Base-by-base conservation (phyloP, 129 eudicot genomes). In the Lactuca sativa region DNA sequence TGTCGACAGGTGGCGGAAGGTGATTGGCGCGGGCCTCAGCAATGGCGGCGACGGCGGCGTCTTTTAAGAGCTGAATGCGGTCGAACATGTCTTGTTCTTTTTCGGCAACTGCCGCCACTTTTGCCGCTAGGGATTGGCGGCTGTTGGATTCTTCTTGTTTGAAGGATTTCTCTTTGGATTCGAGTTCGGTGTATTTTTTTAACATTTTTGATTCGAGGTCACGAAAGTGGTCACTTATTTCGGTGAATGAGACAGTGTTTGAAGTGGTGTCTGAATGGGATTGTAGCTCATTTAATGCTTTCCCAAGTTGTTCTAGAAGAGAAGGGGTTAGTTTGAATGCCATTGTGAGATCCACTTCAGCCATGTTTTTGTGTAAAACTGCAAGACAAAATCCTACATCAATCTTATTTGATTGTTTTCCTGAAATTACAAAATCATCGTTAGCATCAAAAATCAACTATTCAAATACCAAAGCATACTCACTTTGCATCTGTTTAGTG, bases 81-180 rank as follows among this genome's bases (percentile, higher is more conserved):
- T 82, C 91, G 74, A 80, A 62, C 83, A 86, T 69, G 32, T 77
- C 85, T 64, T 86, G 91, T 62, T 86, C 91, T 74, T 74, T 82
- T 37, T 83, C 78, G 62, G 74, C 73, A 61, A 86, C 80, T 44
- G 71, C 85, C 6, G 80, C 71, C 73, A 77, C 83, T 67, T 79
- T 77, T 72, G 70, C 81, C 9, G 78, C 80, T 58, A 86, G 78
- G 30, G 77, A 57, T 8, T 69, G 25, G 36, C 1, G 63, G 43
- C 59, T 48, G 10, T 67, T 73, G 41, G 83, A 73, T 80, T 80
- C 72, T 48, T 75, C 79, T 51, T 82, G 80, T 59, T 78, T 70
- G 49, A 82, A 79, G 11, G 74, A 71, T 79, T 80, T 80, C 57
- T 82, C 80, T 67, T 65, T 77, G 55, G 32, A 58, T 77, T 82